phyloP scores from a whole-genome alignment of 352 stramenopile genomes.

The Pythium scleroteichum region DNA sequence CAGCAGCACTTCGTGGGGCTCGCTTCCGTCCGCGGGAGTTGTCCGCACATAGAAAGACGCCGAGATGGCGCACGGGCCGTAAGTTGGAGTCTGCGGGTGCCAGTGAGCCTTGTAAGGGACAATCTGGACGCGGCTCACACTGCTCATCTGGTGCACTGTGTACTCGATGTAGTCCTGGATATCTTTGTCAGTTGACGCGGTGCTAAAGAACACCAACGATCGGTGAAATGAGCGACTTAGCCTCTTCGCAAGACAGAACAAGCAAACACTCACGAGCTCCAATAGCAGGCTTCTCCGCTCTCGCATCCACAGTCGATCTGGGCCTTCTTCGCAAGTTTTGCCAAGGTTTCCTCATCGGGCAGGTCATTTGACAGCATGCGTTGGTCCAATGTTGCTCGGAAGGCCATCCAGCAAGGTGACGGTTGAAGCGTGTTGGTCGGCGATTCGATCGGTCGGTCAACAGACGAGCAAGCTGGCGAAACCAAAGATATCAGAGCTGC shows the following conservation, averaged over 20 bases:
- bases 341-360: neutral
- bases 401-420: slow-evolving; percentile 38
- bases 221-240: neutral
- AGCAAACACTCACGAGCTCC: slow-evolving; percentile 63
- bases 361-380: neutral
- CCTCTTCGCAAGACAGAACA: slow-evolving; percentile 6
- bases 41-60: slow-evolving; percentile 43
- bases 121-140: slow-evolving; percentile 53
- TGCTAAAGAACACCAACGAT: slow-evolving; percentile 1
- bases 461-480: slow-evolving; percentile 31
- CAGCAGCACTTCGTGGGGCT: slow-evolving; percentile 20
- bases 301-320: slow-evolving; percentile 76
- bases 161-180: slow-evolving; percentile 68
- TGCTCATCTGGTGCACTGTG: slow-evolving; percentile 39
- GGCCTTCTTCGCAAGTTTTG: slow-evolving; percentile 25
- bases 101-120: slow-evolving; percentile 76
- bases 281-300: slow-evolving; percentile 66
- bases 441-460: slow-evolving; percentile 35
- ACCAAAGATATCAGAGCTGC: no score
- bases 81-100: slow-evolving; percentile 71
- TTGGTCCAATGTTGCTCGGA: slow-evolving; percentile 33
- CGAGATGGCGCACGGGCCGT: slow-evolving; percentile 56
- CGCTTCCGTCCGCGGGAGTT: slow-evolving; percentile 10
- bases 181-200: slow-evolving; percentile 6
- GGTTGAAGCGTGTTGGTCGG: slow-evolving; percentile 37